These are phyloP conservation scores for Acer saccharum DNA, from an alignment of 345 rosid genomes.

Conservation along the genomic window DNA sequence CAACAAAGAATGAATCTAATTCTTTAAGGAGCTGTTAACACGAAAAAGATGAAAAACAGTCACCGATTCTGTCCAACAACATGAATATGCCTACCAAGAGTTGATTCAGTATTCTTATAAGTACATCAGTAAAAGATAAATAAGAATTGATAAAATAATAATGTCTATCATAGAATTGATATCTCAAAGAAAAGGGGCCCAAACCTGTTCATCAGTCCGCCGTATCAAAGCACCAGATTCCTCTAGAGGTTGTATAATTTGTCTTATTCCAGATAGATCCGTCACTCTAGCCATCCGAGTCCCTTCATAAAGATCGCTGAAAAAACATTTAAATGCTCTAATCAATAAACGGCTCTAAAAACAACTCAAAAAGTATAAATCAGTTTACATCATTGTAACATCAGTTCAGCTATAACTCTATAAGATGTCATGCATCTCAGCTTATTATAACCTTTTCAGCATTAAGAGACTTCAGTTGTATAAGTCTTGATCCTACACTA, in stretches of 20 bases:
- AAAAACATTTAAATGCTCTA: slow-evolving; percentile 10
- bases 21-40: slow-evolving; percentile 61
- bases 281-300: slow-evolving; percentile 70
- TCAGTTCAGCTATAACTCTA: too few species aligned
- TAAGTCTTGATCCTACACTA: not conserved
- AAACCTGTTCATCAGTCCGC: slow-evolving; percentile 82
- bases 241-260: slow-evolving; percentile 69
- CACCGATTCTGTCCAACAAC: not conserved
- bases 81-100: not conserved
- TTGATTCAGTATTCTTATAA: not conserved
- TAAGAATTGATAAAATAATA: slow-evolving; percentile 3
- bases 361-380: not conserved
- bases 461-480: not conserved
- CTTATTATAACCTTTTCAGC: not conserved
- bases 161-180: slow-evolving; percentile 4
- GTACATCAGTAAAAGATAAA: not conserved
- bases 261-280: slow-evolving; percentile 78
- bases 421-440: too few species aligned
- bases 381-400: not conserved
- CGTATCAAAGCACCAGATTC: slow-evolving; percentile 68
- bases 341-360: slow-evolving; percentile 21
- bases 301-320: slow-evolving; percentile 93
- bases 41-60: slow-evolving; percentile 14
- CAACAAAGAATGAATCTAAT: slow-evolving; percentile 62
- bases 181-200: slow-evolving; percentile 15